phyloP scores from a whole-genome alignment of 345 rosid species.

The Eucalyptus coolabah region DNA sequence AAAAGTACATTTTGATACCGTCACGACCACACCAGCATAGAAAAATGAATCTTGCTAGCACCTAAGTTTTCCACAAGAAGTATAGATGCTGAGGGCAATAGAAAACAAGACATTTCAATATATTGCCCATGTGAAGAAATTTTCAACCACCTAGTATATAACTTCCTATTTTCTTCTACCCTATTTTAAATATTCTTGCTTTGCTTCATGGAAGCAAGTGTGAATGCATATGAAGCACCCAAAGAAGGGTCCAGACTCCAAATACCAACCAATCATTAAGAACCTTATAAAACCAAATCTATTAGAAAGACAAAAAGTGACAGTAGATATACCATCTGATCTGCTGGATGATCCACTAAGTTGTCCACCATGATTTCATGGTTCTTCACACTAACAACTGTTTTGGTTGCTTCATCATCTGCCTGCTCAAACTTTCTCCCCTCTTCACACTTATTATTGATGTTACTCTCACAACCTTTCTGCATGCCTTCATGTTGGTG shows the following conservation, averaged over 20 bases:
- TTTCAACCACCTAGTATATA: not conserved
- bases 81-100: not conserved
- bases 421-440: slow-evolving; percentile 6
- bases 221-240: not conserved
- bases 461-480: not conserved
- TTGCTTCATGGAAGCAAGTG: not conserved
- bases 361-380: not conserved
- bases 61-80: not conserved
- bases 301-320: not conserved
- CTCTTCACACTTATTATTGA: not conserved
- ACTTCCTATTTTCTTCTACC: not conserved
- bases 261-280: not conserved
- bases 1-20: not conserved
- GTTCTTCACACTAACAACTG: slow-evolving; percentile 11
- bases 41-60: not conserved
- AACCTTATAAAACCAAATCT: not conserved
- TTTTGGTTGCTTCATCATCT: slow-evolving; percentile 5
- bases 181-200: not conserved
- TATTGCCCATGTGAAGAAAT: not conserved
- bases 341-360: not conserved
- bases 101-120: not conserved
- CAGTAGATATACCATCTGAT: slow-evolving; percentile 25
- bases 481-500: slow-evolving; percentile 14
- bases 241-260: not conserved
- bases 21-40: not conserved